A percentile compares a stretch with the other conserved stretches of the same genome.
Conservation (phyloP, 495 filamentous ascomycete species). For the Ramalina peruviana region DNA sequence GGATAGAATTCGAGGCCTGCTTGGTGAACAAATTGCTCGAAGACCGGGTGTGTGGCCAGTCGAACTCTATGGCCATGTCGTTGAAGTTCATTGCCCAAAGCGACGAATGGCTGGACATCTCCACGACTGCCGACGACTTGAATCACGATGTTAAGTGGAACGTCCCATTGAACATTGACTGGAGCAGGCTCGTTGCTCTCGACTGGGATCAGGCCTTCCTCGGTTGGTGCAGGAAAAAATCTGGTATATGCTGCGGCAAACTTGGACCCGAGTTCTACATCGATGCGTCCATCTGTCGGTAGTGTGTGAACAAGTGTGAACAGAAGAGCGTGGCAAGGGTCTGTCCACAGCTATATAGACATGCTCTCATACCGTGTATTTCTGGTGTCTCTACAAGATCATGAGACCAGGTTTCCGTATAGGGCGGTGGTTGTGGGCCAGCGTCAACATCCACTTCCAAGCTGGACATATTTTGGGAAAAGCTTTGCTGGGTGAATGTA, state of each 20-base stretch:
- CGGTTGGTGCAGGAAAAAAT: conserved; percentile 5
- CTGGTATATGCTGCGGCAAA: conserved; percentile 12
- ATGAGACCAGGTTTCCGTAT: conserved; percentile 1
- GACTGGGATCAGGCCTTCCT: neutral
- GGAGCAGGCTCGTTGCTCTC: neutral
- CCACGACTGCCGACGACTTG: conserved; percentile 57
- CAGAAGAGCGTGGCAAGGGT: conserved; percentile 3
- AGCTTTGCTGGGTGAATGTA: too few relatives aligned
- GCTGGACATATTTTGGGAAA: neutral
- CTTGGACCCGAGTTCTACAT: conserved; percentile 18
- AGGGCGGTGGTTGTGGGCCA: neutral
- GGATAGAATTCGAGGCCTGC: conserved; percentile 58
- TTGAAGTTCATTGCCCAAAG: conserved; percentile 38
- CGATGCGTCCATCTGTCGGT: conserved; percentile 17
- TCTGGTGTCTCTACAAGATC: neutral
- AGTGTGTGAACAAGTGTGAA: neutral
- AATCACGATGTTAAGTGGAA: conserved; percentile 50
- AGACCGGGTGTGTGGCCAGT: conserved; percentile 54
- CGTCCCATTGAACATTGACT: too few relatives aligned
- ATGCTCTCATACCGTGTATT: neutral
- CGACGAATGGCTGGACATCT: conserved; percentile 55
- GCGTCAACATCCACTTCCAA: neutral
- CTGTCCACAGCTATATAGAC: conserved; percentile 1
- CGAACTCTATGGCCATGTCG: conserved; percentile 52
- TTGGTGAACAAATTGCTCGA: conserved; percentile 47